Conservation (phyloP, 2,329 filamentous ascomycete species). For the Domatiomyces catenatus region DNA sequence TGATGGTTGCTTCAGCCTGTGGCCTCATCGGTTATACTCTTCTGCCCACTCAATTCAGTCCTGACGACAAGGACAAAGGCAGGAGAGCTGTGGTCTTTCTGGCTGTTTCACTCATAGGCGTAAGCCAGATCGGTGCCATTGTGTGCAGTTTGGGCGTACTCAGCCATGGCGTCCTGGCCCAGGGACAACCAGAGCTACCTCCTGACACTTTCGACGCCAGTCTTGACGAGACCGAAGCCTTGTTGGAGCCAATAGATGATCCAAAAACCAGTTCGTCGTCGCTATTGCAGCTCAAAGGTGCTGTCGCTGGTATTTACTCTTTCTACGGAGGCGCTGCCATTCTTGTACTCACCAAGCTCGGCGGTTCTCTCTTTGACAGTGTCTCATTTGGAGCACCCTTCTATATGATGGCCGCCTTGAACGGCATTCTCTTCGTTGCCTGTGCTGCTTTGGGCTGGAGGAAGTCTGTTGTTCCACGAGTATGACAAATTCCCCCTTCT, state of each 20-base stretch:
- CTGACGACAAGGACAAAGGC: constrained; percentile 56
- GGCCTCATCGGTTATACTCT: constrained; percentile 64
- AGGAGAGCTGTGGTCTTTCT: constrained; percentile 57
- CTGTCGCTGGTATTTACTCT: constrained; percentile 87
- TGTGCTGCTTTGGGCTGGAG: constrained; percentile 7
- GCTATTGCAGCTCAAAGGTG: constrained; percentile 61
- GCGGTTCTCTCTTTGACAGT: constrained; percentile 70
- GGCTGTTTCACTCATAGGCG: constrained; percentile 64
- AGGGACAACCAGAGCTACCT: constrained; percentile 8
- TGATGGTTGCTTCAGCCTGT: constrained; percentile 54
- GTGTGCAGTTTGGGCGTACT: constrained; percentile 88
- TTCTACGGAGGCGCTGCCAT: constrained; percentile 83
- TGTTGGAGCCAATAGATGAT: background rate
- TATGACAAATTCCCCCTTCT: background rate
- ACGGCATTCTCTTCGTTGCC: constrained; percentile 47
- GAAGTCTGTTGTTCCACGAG: background rate
- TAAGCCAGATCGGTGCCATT: constrained; percentile 91
- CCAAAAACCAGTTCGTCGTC: constrained; percentile 17
- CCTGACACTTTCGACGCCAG: background rate
- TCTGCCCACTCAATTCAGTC: constrained; percentile 63
- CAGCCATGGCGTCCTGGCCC: constrained; percentile 56
- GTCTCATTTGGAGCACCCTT: constrained; percentile 66
- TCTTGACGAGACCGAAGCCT: background rate
- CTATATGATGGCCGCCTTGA: constrained; percentile 86
- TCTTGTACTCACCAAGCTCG: constrained; percentile 75